Conservation (phyloP, 345 rosid genomes). For the Atalantia buxifolia region DNA sequence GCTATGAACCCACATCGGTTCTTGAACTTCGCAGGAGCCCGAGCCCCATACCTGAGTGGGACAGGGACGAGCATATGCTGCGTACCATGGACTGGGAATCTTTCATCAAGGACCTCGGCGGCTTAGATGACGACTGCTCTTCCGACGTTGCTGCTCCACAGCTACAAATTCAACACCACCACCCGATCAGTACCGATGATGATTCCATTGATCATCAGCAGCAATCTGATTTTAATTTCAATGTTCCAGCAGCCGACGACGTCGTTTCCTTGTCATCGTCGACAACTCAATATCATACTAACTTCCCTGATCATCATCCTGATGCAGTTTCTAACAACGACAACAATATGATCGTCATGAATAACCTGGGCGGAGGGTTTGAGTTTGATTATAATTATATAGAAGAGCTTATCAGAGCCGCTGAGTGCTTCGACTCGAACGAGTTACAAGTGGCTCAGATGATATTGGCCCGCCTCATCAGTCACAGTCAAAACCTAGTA, state of each 20-base stretch:
- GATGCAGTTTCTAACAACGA: constrained; percentile 19
- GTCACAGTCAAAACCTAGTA: constrained; percentile 32
- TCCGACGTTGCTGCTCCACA: constrained; percentile 18
- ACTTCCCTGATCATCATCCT: constrained; percentile 17
- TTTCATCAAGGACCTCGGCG: constrained; percentile 66
- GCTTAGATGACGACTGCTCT: constrained; percentile 49
- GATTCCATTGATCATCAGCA: constrained; percentile 15
- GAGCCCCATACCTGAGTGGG: constrained; percentile 45
- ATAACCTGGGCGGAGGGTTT: constrained; percentile 29
- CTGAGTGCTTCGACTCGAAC: constrained; percentile 80
- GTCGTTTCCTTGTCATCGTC: constrained; percentile 28
- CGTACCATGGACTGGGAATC: constrained; percentile 88
- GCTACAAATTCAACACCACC: constrained; percentile 17
- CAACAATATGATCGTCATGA: neutral
- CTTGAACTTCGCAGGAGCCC: constrained; percentile 65
- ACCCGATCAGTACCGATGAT: too few species aligned
- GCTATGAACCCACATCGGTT: constrained; percentile 82
- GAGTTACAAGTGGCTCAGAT: constrained; percentile 72
- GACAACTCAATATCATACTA: constrained; percentile 20
- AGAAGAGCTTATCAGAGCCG: constrained; percentile 77
- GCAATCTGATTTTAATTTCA: constrained; percentile 43
- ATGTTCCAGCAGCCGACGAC: too few species aligned
- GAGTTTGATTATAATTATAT: constrained; percentile 50
- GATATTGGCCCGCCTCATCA: constrained; percentile 79
- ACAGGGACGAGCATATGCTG: constrained; percentile 46